phyloP scores from a whole-genome alignment of 2,329 filamentous ascomycete species.

The Alternaria arborescens region DNA sequence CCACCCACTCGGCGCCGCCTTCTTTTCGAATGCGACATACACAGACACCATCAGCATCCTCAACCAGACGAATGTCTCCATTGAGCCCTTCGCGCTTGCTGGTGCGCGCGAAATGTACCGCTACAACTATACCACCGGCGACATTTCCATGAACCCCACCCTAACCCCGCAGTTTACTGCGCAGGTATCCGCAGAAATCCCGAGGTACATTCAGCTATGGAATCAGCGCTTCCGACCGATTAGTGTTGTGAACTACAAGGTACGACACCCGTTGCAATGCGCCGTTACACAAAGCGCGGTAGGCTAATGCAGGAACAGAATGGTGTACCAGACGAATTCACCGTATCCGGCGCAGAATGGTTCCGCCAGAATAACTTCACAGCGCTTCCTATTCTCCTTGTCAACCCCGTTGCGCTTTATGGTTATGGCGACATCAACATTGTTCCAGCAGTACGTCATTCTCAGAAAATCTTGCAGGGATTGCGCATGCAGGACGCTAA shows the following conservation, averaged over 20 bases:
- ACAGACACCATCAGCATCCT: constrained; percentile 48
- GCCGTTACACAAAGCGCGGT: constrained; percentile 15
- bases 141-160: constrained; percentile 33
- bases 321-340: constrained; percentile 47
- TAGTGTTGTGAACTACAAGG: constrained; percentile 48
- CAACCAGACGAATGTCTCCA: constrained; percentile 43
- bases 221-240: constrained; percentile 43
- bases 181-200: constrained; percentile 42
- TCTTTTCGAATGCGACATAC: constrained; percentile 51
- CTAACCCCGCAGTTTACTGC: constrained; percentile 35
- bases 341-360: constrained; percentile 47
- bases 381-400: constrained; percentile 44
- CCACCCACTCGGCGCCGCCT: constrained; percentile 51
- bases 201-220: constrained; percentile 47
- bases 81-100: constrained; percentile 44
- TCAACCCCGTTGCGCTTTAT: constrained; percentile 49
- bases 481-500: constrained; percentile 37
- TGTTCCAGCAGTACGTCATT: constrained; percentile 48
- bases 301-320: constrained; percentile 40
- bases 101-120: constrained; percentile 44
- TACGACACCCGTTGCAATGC: constrained; percentile 22
- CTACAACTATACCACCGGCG: constrained; percentile 46
- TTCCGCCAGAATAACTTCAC: constrained; percentile 49
- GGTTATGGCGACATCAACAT: constrained; percentile 51
- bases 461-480: constrained; percentile 28